phyloP scores from a whole-genome alignment of 352 stramenopile genomes.

The Pythium apleroticum region DNA sequence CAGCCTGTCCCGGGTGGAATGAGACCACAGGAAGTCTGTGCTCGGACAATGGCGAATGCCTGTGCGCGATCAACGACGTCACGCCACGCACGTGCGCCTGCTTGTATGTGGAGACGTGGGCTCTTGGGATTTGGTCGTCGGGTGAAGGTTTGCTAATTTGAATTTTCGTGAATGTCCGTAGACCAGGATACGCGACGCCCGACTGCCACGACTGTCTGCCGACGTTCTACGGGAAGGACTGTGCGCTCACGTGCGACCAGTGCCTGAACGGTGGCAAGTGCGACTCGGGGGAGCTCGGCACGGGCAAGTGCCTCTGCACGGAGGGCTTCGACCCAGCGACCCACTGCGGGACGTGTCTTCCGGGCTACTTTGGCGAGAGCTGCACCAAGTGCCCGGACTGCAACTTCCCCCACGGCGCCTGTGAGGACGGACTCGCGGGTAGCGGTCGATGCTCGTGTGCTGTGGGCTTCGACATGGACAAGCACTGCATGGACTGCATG shows the following conservation, averaged over 20 bases:
- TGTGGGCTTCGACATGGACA: constrained; percentile 68
- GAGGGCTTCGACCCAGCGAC: constrained; percentile 77
- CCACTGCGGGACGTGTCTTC: constrained; percentile 76
- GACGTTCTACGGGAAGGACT: constrained; percentile 58
- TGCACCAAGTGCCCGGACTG: constrained; percentile 78
- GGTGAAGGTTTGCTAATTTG: not conserved
- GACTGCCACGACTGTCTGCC: constrained; percentile 67
- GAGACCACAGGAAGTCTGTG: constrained; percentile 44
- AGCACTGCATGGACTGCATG: constrained; percentile 86
- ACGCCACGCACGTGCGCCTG: constrained; percentile 60
- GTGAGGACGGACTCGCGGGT: constrained; percentile 76
- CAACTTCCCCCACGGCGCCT: constrained; percentile 85
- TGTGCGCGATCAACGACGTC: constrained; percentile 65
- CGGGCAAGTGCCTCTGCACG: constrained; percentile 65
- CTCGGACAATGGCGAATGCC: constrained; percentile 67
- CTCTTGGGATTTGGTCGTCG: not conserved
- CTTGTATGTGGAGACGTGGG: constrained; percentile 44
- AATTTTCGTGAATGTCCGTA: constrained; percentile 13
- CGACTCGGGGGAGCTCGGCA: constrained; percentile 57
- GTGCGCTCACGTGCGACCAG: constrained; percentile 57
- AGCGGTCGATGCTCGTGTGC: constrained; percentile 84
- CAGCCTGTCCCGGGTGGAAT: constrained; percentile 79
- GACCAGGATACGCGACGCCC: constrained; percentile 59
- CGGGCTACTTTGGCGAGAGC: constrained; percentile 65
- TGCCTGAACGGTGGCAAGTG: constrained; percentile 78